Percentiles rank a stretch among this genome's conserved stretches.
Evolutionary conservation across 2,329 filamentous ascomycete genomes (phyloP).

Genomic region (Verticillium albo-atrum): DNA sequence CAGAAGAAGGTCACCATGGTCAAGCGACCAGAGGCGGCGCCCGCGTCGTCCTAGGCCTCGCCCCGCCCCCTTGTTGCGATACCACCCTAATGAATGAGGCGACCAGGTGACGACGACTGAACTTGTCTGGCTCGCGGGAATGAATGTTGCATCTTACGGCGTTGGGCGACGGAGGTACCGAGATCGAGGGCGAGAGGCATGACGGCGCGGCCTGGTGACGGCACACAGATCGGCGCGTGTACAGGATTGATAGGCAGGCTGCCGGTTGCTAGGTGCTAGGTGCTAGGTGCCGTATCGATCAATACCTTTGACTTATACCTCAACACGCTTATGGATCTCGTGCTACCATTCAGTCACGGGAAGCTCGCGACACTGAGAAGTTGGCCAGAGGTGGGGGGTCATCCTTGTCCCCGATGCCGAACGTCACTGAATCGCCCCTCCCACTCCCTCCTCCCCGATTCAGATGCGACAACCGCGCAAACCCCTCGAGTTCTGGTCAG

Average conservation of each 20-base stretch:
- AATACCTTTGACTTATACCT: not conserved
- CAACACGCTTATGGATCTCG: not conserved
- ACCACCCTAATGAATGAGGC: constrained; percentile 4
- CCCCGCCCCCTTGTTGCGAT: too few species aligned
- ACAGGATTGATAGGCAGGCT: not conserved
- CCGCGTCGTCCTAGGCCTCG: not conserved
- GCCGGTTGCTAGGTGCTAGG: too few species aligned
- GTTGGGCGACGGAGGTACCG: not conserved
- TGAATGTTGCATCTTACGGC: not conserved
- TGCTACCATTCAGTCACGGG: not conserved
- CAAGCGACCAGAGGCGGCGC: constrained; percentile 34
- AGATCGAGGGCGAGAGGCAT: too few species aligned
- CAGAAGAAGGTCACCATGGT: constrained; percentile 57
- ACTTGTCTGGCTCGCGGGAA: not conserved
- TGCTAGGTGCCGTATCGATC: not conserved
- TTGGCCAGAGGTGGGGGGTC: not conserved
- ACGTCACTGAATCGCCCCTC: not conserved
- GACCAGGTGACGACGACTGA: too few species aligned
- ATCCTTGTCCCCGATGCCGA: not conserved
- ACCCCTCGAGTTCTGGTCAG: not conserved
- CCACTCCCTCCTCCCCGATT: not conserved
- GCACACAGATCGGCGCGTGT: not conserved
- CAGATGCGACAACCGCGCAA: not conserved
- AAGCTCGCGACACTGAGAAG: not conserved
- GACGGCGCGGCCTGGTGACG: not conserved